Conservation (phyloP, 1,139 yeast species). For the Wickerhamomyces sp. region DNA sequence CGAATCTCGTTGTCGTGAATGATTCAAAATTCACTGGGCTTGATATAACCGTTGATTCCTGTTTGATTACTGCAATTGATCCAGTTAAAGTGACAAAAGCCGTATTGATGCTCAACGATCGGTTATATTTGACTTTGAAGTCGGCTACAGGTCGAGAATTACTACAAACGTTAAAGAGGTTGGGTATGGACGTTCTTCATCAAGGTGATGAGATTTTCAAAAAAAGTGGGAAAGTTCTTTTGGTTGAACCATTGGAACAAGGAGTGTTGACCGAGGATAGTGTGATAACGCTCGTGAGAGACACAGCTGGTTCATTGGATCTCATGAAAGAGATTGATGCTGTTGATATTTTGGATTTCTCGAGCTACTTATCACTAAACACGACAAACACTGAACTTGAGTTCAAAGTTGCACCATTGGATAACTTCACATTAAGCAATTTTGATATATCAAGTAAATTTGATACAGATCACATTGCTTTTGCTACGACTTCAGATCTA, state of each 20-base stretch:
- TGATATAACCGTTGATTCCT: conserved; percentile 17
- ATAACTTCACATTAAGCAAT: conserved; percentile 5
- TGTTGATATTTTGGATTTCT: conserved; percentile 10
- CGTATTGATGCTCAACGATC: conserved; percentile 17
- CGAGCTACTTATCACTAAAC: conserved; percentile 9
- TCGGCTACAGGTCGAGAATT: conserved; percentile 13
- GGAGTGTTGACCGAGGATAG: conserved; percentile 47
- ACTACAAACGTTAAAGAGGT: conserved; percentile 4
- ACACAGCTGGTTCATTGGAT: conserved; percentile 13
- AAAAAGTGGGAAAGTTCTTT: conserved; percentile 42
- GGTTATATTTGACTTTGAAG: conserved; percentile 14
- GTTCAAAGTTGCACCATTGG: conserved; percentile 12
- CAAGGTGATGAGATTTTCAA: conserved; percentile 15
- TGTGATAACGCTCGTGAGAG: conserved; percentile 47
- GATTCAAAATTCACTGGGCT: conserved; percentile 12
- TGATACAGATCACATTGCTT: conserved; percentile 45
- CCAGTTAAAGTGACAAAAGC: conserved; percentile 13
- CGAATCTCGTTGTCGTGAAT: conserved; percentile 7
- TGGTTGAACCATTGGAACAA: conserved; percentile 72
- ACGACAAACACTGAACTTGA: conserved; percentile 6
- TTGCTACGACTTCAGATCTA: conserved; percentile 47
- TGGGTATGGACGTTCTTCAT: conserved; percentile 15
- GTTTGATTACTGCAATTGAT: conserved; percentile 7
- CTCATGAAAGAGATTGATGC: conserved; percentile 7
- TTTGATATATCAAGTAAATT: conserved; percentile 25